Evolutionary conservation across 495 filamentous ascomycete genomes (phyloP).

Genomic region (Daldinia grandis): DNA sequence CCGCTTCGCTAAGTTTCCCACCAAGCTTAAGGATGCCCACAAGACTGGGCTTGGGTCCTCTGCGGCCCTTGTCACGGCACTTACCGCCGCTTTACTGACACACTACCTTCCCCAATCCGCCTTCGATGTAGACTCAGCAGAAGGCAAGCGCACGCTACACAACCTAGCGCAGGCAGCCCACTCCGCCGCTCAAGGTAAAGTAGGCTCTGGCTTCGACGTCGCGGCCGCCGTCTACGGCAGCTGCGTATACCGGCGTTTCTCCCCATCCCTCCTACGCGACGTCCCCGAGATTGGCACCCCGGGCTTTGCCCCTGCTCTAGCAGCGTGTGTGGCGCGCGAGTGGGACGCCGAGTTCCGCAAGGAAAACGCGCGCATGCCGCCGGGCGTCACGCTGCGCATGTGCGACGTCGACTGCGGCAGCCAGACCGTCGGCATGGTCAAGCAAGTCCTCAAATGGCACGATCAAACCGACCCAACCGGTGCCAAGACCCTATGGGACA

Average conservation of each 20-base stretch:
- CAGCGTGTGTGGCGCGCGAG: slow-evolving; percentile 66
- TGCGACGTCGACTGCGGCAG: slow-evolving; percentile 95
- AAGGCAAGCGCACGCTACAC: slow-evolving; percentile 67
- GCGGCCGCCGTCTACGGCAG: slow-evolving; percentile 91
- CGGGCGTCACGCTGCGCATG: slow-evolving; percentile 82
- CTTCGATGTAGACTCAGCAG: slow-evolving; percentile 57
- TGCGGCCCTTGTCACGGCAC: slow-evolving; percentile 90
- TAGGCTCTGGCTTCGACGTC: slow-evolving; percentile 97
- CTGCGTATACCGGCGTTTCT: slow-evolving; percentile 90
- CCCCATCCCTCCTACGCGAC: slow-evolving; percentile 72
- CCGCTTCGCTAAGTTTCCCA: slow-evolving; percentile 80
- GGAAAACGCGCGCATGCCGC: slow-evolving; percentile 72
- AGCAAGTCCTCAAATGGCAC: slow-evolving; percentile 85
- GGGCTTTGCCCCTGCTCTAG: slow-evolving; percentile 72
- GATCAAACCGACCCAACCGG: slow-evolving; percentile 70
- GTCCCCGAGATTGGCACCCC: slow-evolving; percentile 69
- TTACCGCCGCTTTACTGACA: slow-evolving; percentile 80
- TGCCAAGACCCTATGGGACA: slow-evolving; percentile 74
- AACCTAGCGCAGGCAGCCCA: slow-evolving; percentile 94
- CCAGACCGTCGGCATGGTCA: slow-evolving; percentile 95
- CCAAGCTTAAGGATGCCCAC: slow-evolving; percentile 79
- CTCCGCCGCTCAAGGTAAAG: slow-evolving; percentile 95
- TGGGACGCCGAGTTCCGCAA: slow-evolving; percentile 85
- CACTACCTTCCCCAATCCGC: slow-evolving; percentile 74
- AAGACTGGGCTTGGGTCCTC: slow-evolving; percentile 98